These are phyloP conservation scores for Moesziomyces globuligerus DNA, from an alignment of 1,284 basidiomycete species.

Conservation along the genomic window DNA sequence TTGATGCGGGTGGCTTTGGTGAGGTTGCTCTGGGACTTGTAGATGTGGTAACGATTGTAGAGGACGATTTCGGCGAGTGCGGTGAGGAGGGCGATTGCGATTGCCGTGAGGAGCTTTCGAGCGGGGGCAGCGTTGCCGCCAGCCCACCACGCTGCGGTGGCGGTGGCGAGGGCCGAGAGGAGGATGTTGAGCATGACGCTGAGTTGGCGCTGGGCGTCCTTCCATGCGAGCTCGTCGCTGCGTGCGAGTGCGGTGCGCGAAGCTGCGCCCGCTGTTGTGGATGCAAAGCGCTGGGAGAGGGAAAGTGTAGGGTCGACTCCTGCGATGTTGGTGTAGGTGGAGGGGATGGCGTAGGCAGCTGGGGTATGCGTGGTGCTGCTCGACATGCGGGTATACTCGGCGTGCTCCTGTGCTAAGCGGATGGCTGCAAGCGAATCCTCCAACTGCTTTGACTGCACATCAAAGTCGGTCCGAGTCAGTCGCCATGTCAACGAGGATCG, in stretches of 20 bases:
- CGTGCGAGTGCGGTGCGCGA: neutral
- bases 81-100: conserved; percentile 29
- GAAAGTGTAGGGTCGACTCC: conserved; percentile 35
- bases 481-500: too few relatives aligned
- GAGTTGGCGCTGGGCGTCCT: conserved; percentile 28
- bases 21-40: conserved; percentile 28
- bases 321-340: conserved; percentile 30
- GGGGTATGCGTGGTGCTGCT: conserved; percentile 6
- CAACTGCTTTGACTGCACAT: conserved; percentile 23
- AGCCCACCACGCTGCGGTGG: conserved; percentile 43
- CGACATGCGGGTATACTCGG: conserved; percentile 36
- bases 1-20: conserved; percentile 19
- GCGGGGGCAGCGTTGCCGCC: conserved; percentile 16
- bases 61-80: conserved; percentile 38
- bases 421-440: conserved; percentile 35
- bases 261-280: conserved; percentile 4
- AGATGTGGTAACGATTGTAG: conserved; percentile 36
- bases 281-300: conserved; percentile 20
- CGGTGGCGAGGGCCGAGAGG: conserved; percentile 32
- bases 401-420: conserved; percentile 30
- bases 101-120: conserved; percentile 26
- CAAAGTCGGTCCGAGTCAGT: neutral
- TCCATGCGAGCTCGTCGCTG: conserved; percentile 35
- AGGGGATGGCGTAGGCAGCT: conserved; percentile 17
- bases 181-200: conserved; percentile 44